Conservation (phyloP, 2,329 filamentous ascomycete species). For the Aspergillus jensenii region DNA sequence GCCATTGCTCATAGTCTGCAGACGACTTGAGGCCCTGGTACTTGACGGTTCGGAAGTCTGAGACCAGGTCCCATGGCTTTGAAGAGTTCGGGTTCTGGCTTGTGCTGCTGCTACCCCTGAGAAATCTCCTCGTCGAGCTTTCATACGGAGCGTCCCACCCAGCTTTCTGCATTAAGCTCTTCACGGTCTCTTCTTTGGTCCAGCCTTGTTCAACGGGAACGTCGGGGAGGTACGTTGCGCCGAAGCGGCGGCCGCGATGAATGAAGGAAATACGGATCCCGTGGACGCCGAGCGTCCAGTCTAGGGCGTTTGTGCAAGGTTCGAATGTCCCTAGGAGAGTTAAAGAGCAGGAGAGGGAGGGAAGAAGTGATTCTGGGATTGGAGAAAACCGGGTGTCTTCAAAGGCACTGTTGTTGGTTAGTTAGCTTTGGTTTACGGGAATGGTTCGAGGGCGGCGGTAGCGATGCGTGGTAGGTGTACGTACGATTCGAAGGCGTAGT, state of each 20-base stretch:
- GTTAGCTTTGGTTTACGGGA: neutral
- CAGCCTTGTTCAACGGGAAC: slow-evolving; percentile 91
- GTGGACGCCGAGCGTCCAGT: slow-evolving; percentile 85
- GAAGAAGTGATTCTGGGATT: slow-evolving; percentile 52
- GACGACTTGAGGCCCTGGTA: slow-evolving; percentile 83
- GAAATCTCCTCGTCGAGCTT: slow-evolving; percentile 36
- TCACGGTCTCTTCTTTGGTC: slow-evolving; percentile 87
- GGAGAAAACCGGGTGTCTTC: slow-evolving; percentile 63
- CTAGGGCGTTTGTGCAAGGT: slow-evolving; percentile 67
- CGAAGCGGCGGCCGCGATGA: slow-evolving; percentile 70
- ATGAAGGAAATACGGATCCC: slow-evolving; percentile 83
- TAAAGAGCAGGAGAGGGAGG: slow-evolving; percentile 57
- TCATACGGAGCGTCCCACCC: slow-evolving; percentile 71
- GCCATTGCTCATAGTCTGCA: slow-evolving; percentile 71
- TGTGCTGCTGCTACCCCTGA: slow-evolving; percentile 26
- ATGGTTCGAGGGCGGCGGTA: neutral
- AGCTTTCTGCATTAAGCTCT: slow-evolving; percentile 90
- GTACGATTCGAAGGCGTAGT: slow-evolving; percentile 79
- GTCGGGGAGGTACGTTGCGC: slow-evolving; percentile 88
- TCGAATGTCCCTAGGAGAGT: slow-evolving; percentile 88
- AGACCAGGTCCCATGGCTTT: slow-evolving; percentile 70
- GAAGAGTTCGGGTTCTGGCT: slow-evolving; percentile 9
- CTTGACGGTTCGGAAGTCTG: slow-evolving; percentile 71
- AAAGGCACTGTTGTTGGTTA: slow-evolving; percentile 52
- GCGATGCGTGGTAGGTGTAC: slow-evolving; percentile 24